Evolutionary conservation across 163 green algal species (phyloP).

Genomic region (Chlamydomonas reinhardtii): DNA sequence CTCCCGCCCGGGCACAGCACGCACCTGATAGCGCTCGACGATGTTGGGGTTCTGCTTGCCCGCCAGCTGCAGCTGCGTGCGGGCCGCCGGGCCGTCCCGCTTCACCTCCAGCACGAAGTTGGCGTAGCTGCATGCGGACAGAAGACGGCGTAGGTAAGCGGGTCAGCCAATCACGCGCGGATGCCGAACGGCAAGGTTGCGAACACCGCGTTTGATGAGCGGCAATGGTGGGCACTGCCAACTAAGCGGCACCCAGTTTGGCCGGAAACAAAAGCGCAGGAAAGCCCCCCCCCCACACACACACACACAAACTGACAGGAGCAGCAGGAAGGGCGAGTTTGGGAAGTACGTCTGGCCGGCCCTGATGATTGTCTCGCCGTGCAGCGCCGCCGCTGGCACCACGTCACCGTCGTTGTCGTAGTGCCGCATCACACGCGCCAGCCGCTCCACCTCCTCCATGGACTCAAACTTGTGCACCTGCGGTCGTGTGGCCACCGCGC

Average conservation of each 20-base stretch:
- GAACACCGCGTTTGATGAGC: too few relatives aligned
- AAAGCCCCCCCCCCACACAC: too few relatives aligned
- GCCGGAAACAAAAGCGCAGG: too few relatives aligned
- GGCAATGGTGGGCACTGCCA: too few relatives aligned
- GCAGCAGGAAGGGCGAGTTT: slow-evolving; percentile 19
- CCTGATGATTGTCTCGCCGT: slow-evolving; percentile 60
- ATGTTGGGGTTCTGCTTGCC: slow-evolving; percentile 38
- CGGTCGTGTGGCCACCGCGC: too few relatives aligned
- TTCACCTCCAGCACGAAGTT: slow-evolving; percentile 63
- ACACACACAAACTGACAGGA: background rate
- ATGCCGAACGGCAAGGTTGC: too few relatives aligned
- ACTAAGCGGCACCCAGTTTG: too few relatives aligned
- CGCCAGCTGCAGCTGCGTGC: slow-evolving; percentile 67
- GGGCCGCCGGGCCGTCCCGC: slow-evolving; percentile 55
- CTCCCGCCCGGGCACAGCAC: background rate
- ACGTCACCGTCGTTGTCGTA: slow-evolving; percentile 58
- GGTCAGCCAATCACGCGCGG: too few relatives aligned
- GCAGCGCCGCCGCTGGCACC: slow-evolving; percentile 23
- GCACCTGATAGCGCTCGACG: slow-evolving; percentile 54
- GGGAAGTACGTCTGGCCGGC: slow-evolving; percentile 56
- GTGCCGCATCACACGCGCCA: slow-evolving; percentile 56
- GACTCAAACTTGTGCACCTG: slow-evolving; percentile 41
- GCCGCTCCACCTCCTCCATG: slow-evolving; percentile 19
- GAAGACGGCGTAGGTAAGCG: background rate
- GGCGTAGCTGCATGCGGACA: slow-evolving; percentile 20